Base-by-base conservation (phyloP, 176 grass and related monocot genomes). In the Puccinellia tenuiflora region DNA sequence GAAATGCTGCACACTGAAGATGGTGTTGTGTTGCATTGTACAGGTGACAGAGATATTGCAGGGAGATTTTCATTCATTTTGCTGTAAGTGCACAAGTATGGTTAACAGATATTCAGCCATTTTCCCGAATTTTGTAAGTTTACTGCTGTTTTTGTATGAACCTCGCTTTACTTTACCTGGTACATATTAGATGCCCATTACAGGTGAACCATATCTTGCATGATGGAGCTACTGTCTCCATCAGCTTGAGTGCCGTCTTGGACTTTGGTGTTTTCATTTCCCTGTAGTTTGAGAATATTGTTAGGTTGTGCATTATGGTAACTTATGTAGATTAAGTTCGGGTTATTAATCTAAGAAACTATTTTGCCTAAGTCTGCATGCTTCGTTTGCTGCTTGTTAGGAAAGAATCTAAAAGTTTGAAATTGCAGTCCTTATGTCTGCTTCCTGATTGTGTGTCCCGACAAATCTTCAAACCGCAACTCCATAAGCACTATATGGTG, bases 141-240 rank as follows among this genome's bases (percentile, higher is more conserved):
- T 16, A 48, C 28, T 66, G 63, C 33, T 38, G 63, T 37, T 11
- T 37, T 8, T 9, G 31, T 20, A 67, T 37, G 63, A 35, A 67
- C 63, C 63, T 67, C 37, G 52, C 61, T 62, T 12, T 34, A 74
- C 30, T 25, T 77, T 76, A 96, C 90, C 93, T 88, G 28, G 78
- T 93, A 64, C 84, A 93, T 39, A 96, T 89, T 21, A 93, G 42
- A 38, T 81, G 78, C 15, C 88, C 86, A 89, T 96, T 89, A 77
- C 94, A 96, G 72, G 81, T 83, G 80, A 96, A 96, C 87, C 88
- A 93, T 80, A 96, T 95, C 30, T 86, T 92, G 76, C 93, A 95
- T 39, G 71, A 88, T 63, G 72, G 37, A n/a, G 75, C 40, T 20
- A 83, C 90, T 75, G 64, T 84, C 66, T 85, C 78, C 88, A 86